Conservation (phyloP, 345 rosid genomes). For the Lumnitzera racemosa region DNA sequence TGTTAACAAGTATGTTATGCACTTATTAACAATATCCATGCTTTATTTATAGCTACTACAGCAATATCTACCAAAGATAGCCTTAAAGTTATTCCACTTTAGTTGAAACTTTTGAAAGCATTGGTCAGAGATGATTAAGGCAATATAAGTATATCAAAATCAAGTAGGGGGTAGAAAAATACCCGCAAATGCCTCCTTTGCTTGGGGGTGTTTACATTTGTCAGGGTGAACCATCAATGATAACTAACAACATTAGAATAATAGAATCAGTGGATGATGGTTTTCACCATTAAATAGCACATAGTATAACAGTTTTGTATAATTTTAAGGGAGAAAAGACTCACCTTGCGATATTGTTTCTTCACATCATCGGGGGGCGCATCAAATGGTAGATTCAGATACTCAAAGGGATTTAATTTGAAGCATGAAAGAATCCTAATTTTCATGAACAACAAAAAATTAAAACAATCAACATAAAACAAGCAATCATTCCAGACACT, state of each 20-base stretch:
- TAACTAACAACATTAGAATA: slow-evolving; percentile 33
- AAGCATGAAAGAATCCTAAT: slow-evolving; percentile 92
- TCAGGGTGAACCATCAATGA: slow-evolving; percentile 97
- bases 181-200: slow-evolving; percentile 98
- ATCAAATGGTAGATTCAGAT: slow-evolving; percentile 66
- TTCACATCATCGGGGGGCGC: slow-evolving; percentile 68
- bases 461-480: neutral
- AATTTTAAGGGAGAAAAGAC: neutral
- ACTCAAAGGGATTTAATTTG: slow-evolving; percentile 93
- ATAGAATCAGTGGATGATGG: slow-evolving; percentile 9
- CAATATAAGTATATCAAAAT: neutral
- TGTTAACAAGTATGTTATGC: too few relatives aligned
- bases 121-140: neutral
- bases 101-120: too few relatives aligned
- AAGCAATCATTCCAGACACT: neutral
- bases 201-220: slow-evolving; percentile 97
- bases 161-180: slow-evolving; percentile 7
- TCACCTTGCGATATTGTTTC: slow-evolving; percentile 93
- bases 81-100: too few relatives aligned
- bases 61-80: too few relatives aligned
- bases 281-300: neutral
- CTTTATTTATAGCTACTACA: neutral
- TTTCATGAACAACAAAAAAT: neutral
- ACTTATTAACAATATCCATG: neutral
- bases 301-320: neutral